Percentiles rank a stretch among this genome's conserved stretches.
Evolutionary conservation across 331 rosid genomes (phyloP).

Genomic region (Ulmus americana): DNA sequence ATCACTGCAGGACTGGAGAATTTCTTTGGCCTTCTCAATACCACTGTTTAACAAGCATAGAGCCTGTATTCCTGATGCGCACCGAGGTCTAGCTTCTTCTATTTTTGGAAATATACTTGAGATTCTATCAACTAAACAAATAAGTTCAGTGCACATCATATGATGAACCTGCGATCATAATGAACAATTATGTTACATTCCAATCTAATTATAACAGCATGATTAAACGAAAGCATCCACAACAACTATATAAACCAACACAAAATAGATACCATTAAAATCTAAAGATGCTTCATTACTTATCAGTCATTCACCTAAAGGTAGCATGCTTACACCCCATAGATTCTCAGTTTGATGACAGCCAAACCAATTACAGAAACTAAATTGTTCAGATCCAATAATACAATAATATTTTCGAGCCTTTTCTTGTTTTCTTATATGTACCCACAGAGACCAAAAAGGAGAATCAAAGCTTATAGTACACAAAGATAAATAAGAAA

Average conservation of each 20-base stretch:
- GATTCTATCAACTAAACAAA: slow-evolving; percentile 44
- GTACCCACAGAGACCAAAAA: background rate
- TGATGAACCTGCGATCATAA: slow-evolving; percentile 58
- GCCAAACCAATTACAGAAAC: background rate
- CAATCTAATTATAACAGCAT: slow-evolving; percentile 9
- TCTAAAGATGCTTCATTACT: slow-evolving; percentile 2
- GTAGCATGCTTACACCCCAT: background rate
- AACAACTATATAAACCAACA: background rate
- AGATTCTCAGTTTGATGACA: background rate
- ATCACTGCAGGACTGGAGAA: slow-evolving; percentile 57
- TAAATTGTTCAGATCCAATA: slow-evolving; percentile 2
- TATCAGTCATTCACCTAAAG: background rate
- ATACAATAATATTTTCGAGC: background rate
- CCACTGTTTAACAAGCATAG: slow-evolving; percentile 44
- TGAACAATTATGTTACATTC: slow-evolving; percentile 10
- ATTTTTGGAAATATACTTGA: slow-evolving; percentile 51
- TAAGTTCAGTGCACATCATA: slow-evolving; percentile 53
- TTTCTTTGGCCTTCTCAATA: slow-evolving; percentile 47
- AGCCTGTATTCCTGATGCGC: slow-evolving; percentile 61
- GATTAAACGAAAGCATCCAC: slow-evolving; percentile 5
- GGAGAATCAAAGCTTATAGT: no score
- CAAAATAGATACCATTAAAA: background rate
- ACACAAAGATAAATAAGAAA: background rate
- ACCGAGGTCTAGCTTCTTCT: slow-evolving; percentile 75
- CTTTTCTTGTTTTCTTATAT: background rate